phyloP scores from a whole-genome alignment of 306 rosid genomes.

The Erythrophleum fordii region DNA sequence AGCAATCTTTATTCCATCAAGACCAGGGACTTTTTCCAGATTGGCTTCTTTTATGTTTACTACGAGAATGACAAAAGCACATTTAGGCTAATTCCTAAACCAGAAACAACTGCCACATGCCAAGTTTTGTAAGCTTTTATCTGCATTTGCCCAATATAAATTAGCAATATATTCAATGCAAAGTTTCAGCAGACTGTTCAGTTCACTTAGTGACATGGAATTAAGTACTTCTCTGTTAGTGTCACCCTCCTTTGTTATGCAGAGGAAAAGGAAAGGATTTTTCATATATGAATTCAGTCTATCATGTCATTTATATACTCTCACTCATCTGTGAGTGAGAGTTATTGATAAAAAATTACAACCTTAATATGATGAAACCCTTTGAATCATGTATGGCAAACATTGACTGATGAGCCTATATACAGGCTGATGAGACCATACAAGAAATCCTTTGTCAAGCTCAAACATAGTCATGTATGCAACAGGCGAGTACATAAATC shows the following conservation, averaged over 20 bases:
- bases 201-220: too few relatives aligned
- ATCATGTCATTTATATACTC: not conserved
- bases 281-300: too few relatives aligned
- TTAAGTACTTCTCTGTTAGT: too few relatives aligned
- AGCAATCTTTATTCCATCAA: slow-evolving; percentile 51
- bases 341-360: not conserved
- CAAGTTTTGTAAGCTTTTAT: not conserved
- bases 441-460: too few relatives aligned
- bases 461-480: too few relatives aligned
- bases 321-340: too few relatives aligned
- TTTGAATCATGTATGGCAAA: not conserved
- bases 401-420: too few relatives aligned
- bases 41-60: slow-evolving; percentile 49
- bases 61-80: slow-evolving; percentile 21
- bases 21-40: slow-evolving; percentile 57
- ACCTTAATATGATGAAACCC: not conserved
- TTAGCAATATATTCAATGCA: not conserved
- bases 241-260: not conserved
- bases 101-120: not conserved
- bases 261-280: not conserved
- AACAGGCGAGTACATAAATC: too few relatives aligned
- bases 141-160: not conserved
- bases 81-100: not conserved
- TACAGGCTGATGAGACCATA: too few relatives aligned
- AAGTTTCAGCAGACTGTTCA: not conserved